Evolutionary conservation across 73 alveolate genomes (phyloP), one percentile per base, ranked within the genome.

Genomic region (Effrenium voratum): DNA sequence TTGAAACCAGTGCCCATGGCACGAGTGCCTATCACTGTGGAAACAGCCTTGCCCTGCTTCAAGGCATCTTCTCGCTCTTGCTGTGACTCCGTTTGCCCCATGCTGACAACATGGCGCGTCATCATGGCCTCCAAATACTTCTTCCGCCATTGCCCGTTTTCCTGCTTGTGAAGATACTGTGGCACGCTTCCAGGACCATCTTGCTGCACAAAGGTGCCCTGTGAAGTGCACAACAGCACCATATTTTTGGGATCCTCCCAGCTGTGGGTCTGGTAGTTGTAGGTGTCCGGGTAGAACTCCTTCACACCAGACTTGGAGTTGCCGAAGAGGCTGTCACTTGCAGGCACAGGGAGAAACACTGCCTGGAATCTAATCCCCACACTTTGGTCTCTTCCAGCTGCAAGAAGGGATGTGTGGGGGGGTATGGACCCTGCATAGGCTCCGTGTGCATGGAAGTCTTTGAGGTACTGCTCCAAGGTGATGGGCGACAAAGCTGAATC

Each of bases 151-250:
- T 46, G 70, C 30, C 82, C 83, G 3, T 28, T 70, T 24, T 40
- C 84, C 12, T 38, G 41, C 26, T 47, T 72, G 47, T 87, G 95
- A 38, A 87, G 10, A 49, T 60, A 87, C 95, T 87, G 95, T 16
- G 95, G 84, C 84, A 87, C 95, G n/a, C 95, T 87, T 49, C 95
- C 95, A 4, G 95, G 95, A 26, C 95, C 95, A 87, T 87, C 95
- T 38, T 87, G 95, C 83, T 87, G 95, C 70, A 87, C 95, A 26
- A 87, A 87, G 43, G 95, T 60, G 40, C 95, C 95, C 83, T 87
- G 95, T n/a, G 95, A 87, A 36, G 95, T 87, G 95, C 95, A 87
- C n/a, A 87, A 38, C 44, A 87, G 55, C 63, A 87, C 72, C 30
- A 87, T 43, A 43, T 87, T 87, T 49, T 72, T 70, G 40, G 95